Percentiles rank a stretch among this genome's conserved stretches.
Conservation (phyloP, 2,329 filamentous ascomycete genomes). For the Verticillium tricorpus region DNA sequence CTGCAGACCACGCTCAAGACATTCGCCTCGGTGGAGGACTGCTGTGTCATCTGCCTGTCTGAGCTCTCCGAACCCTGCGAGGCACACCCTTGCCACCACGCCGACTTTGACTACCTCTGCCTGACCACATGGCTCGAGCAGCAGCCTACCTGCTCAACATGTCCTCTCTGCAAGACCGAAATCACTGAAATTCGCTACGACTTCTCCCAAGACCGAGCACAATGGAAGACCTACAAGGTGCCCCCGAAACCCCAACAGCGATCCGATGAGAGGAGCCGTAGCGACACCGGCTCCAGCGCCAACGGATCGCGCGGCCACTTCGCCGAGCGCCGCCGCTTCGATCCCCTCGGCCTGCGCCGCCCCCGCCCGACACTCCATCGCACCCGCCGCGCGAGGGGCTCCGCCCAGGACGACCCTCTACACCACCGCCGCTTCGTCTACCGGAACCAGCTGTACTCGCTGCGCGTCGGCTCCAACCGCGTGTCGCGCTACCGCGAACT, state of each 20-base stretch:
- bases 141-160: constrained; percentile 61
- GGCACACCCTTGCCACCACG: constrained; percentile 72
- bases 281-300: not conserved
- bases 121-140: constrained; percentile 77
- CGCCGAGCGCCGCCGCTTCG: not conserved
- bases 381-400: not conserved
- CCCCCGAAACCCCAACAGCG: not conserved
- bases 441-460: constrained; percentile 64
- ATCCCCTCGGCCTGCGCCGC: not conserved
- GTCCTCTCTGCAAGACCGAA: constrained; percentile 69
- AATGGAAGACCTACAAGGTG: constrained; percentile 50
- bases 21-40: constrained; percentile 29
- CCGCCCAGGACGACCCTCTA: constrained; percentile 29
- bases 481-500: constrained; percentile 73
- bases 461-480: constrained; percentile 78
- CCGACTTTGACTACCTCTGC: constrained; percentile 81
- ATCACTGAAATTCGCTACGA: constrained; percentile 60
- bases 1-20: constrained; percentile 41
- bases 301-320: not conserved
- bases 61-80: constrained; percentile 66
- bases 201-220: constrained; percentile 25
- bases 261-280: not conserved
- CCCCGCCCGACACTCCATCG: not conserved
- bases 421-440: constrained; percentile 69
- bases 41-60: constrained; percentile 87